Evolutionary conservation across 768 basidiomycete species (phyloP).

Genomic region (Lentinula aciculospora): DNA sequence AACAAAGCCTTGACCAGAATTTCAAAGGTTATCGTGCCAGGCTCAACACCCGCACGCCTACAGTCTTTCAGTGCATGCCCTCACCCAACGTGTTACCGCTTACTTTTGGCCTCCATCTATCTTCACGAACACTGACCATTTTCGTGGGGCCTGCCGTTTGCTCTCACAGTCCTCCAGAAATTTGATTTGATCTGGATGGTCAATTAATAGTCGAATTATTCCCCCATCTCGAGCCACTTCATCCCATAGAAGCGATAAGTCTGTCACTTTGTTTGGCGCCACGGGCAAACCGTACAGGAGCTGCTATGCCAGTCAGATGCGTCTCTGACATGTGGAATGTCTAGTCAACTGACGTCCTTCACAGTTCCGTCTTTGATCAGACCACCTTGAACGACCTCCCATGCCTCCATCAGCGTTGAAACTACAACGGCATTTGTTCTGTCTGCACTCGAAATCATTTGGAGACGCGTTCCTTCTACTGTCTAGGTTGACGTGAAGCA

Average conservation of each 20-base stretch:
- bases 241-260: slow-evolving; percentile 56
- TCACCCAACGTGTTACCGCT: slow-evolving; percentile 16
- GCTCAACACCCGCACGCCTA: slow-evolving; percentile 11
- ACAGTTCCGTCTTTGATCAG: slow-evolving; percentile 67
- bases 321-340: not conserved
- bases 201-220: slow-evolving; percentile 62
- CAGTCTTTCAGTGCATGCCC: not conserved
- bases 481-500: slow-evolving; percentile 40
- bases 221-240: slow-evolving; percentile 52
- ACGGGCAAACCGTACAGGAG: slow-evolving; percentile 79
- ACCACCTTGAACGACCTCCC: slow-evolving; percentile 63
- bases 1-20: slow-evolving; percentile 48
- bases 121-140: slow-evolving; percentile 80
- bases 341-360: slow-evolving; percentile 56
- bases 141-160: slow-evolving; percentile 27
- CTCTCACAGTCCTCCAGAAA: slow-evolving; percentile 59
- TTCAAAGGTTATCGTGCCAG: slow-evolving; percentile 40
- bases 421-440: slow-evolving; percentile 62
- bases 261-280: slow-evolving; percentile 62
- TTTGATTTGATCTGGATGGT: slow-evolving; percentile 67
- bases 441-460: slow-evolving; percentile 50
- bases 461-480: slow-evolving; percentile 65
- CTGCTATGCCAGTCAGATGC: slow-evolving; percentile 28
- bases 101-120: slow-evolving; percentile 75
- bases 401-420: slow-evolving; percentile 82